Percentiles rank a stretch among this genome's conserved stretches.
These are phyloP conservation scores for Dactylella cylindrospora DNA, from an alignment of 2,329 filamentous ascomycete species.

Conservation along the genomic window DNA sequence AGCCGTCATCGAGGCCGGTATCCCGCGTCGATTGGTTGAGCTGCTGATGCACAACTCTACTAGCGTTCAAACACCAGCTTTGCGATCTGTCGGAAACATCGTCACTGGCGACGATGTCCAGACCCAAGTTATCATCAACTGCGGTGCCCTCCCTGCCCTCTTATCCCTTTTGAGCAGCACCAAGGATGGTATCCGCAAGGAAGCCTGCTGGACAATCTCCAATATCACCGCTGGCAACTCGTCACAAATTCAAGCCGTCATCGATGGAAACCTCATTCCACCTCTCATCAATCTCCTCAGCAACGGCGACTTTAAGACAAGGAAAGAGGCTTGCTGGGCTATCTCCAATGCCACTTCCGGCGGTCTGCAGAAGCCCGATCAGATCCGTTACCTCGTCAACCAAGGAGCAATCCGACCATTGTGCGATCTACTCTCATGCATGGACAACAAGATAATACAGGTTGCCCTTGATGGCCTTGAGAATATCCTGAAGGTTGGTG, in stretches of 20 bases:
- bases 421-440: constrained; percentile 90
- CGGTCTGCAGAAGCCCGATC: constrained; percentile 96
- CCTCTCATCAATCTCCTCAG: constrained; percentile 93
- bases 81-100: constrained; percentile 97
- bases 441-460: constrained; percentile 99
- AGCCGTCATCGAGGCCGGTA: constrained; percentile 96
- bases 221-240: constrained; percentile 99
- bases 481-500: constrained; percentile 99
- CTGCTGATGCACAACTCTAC: constrained; percentile 97
- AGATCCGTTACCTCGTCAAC: constrained; percentile 90
- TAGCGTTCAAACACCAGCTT: constrained; percentile 94
- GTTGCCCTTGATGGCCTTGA: constrained; percentile 95
- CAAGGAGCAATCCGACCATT: constrained; percentile 97
- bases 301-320: constrained; percentile 97
- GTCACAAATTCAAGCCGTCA: constrained; percentile 91
- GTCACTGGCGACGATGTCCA: constrained; percentile 98
- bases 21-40: constrained; percentile 92
- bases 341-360: constrained; percentile 98
- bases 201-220: constrained; percentile 99
- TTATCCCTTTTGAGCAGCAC: constrained; percentile 90
- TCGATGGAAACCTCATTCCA: constrained; percentile 95
- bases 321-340: constrained; percentile 99
- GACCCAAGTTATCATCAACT: constrained; percentile 99
- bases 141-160: constrained; percentile 86
- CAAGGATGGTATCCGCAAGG: constrained; percentile 98